Evolutionary conservation across 345 rosid genomes (phyloP), one percentile per base, ranked within the genome.

Genomic region (Viola odorata): DNA sequence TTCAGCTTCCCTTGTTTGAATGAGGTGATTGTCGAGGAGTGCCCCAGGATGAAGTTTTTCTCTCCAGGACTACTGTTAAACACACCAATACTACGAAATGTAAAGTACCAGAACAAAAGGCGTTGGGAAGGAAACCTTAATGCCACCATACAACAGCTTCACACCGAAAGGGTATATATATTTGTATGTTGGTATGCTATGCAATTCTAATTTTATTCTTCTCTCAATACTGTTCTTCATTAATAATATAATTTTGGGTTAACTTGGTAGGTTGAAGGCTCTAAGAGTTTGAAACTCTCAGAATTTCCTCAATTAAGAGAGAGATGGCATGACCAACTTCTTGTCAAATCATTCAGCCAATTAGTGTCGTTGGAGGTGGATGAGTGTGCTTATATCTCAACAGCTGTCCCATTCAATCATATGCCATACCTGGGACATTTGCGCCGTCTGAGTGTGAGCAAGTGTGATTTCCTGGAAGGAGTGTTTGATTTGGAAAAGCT

Each of bases 41-140:
- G 71, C 61, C 64, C 59, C 3, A 8, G 45, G n/a, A 61, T 72
- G 50, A 55, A 12, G 12, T 0, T 14, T 44, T 72, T 72, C 55
- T 66, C 64, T 37, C 9, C 52, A 40, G 75, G 71, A 55, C 32
- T 23, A 23, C 67, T 9, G 5, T 32, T 56, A 45, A 61, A 41
- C 62, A 72, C 66, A 4, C 71, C 71, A 61, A 66, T 55, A 17
- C 55, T 66, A 37, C 6, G n/a, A 61, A 13, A n/a, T 56, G 8
- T 61, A 3, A 12, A 44, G 7, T 12, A 23, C 1, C 7, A 58
- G 13, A 15, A 49, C 14, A 41, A 1, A 23, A 23, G 49, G 50
- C 23, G 5, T 23, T 65, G 69, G 69, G 16, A 40, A 5, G 62
- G 50, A 13, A 44, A 49, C 41, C 69, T 65, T 32, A 57, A 65